A percentile compares a stretch with the other conserved stretches of the same genome.
phyloP scores from a whole-genome alignment of 306 rosid species.

The Vachellia collinsii region DNA sequence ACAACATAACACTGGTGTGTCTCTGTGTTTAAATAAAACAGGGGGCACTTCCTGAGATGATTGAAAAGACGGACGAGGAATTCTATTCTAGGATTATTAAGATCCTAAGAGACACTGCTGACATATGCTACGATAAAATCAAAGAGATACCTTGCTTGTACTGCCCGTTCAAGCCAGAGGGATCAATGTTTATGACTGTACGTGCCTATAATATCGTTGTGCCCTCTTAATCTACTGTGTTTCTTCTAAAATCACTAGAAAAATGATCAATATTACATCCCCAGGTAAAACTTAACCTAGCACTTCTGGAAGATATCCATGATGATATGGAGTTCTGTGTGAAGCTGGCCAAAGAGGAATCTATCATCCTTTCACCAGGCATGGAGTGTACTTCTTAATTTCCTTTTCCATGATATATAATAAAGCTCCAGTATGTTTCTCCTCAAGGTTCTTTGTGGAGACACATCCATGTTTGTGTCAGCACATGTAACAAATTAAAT shows the following conservation, averaged over 20 bases:
- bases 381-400: background rate
- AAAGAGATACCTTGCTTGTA: constrained; percentile 49
- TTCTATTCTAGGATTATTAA: constrained; percentile 40
- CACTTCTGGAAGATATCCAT: constrained; percentile 48
- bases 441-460: background rate
- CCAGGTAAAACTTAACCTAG: constrained; percentile 53
- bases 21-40: background rate
- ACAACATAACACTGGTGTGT: background rate
- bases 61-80: constrained; percentile 40
- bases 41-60: constrained; percentile 57
- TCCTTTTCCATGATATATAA: background rate
- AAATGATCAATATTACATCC: background rate
- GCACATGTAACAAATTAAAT: background rate
- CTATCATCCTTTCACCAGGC: constrained; percentile 2
- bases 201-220: background rate
- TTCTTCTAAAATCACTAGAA: background rate
- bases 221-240: too few relatives aligned
- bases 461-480: too few relatives aligned
- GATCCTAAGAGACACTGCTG: constrained; percentile 39
- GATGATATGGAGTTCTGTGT: constrained; percentile 49
- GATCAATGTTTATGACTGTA: constrained; percentile 59
- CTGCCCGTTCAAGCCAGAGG: constrained; percentile 60
- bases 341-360: constrained; percentile 11
- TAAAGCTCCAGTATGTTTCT: background rate
- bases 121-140: constrained; percentile 17